Evolutionary conservation across 2,329 filamentous ascomycete genomes (phyloP).

Genomic region (Pseudomassariella vexata): DNA sequence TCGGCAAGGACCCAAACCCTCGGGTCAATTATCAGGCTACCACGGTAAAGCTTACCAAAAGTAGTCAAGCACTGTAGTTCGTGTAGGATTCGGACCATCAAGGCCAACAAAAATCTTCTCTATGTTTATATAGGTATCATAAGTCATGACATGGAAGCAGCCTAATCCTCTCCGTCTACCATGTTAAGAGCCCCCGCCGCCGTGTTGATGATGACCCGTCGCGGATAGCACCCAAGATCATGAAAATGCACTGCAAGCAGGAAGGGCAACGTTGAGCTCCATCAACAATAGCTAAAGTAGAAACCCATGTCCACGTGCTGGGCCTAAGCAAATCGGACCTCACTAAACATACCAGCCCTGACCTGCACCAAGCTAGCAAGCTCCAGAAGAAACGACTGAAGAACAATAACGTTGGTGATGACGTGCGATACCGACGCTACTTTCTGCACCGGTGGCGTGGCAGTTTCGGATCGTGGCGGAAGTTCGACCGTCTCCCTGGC

Average conservation of each 20-base stretch:
- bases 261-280: neutral
- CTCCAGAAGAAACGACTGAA: slow-evolving; percentile 77
- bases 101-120: neutral
- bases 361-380: slow-evolving; percentile 70
- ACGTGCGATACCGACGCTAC: slow-evolving; percentile 69
- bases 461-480: slow-evolving; percentile 14
- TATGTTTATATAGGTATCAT: slow-evolving; percentile 3
- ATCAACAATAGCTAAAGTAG: slow-evolving; percentile 1
- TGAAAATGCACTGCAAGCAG: neutral
- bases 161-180: neutral
- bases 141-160: slow-evolving; percentile 1
- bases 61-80: too few relatives aligned
- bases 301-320: slow-evolving; percentile 3
- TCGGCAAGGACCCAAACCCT: too few relatives aligned
- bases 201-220: neutral
- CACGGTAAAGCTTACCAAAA: slow-evolving; percentile 6
- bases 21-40: too few relatives aligned
- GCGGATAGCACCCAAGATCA: neutral
- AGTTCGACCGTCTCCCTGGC: slow-evolving; percentile 19
- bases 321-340: slow-evolving; percentile 55
- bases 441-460: slow-evolving; percentile 21
- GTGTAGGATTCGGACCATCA: too few relatives aligned
- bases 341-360: slow-evolving; percentile 68
- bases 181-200: neutral
- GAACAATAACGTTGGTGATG: slow-evolving; percentile 71